A percentile compares a stretch with the other conserved stretches of the same genome.
Evolutionary conservation across 2,329 filamentous ascomycete species (phyloP).

Genomic region (Aspergillus sergii): DNA sequence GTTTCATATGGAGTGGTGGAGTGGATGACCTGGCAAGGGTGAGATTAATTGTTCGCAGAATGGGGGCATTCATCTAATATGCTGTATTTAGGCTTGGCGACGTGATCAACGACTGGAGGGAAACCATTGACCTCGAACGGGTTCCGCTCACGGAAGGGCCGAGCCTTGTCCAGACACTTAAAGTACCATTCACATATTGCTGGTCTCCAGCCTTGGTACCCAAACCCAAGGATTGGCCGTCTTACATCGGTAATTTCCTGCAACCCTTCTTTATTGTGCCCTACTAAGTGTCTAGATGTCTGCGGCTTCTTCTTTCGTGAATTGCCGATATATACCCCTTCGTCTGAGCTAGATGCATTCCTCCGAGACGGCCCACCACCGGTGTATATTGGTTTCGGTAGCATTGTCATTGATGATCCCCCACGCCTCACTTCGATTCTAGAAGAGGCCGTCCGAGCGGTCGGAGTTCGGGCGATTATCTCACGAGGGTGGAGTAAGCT

Average conservation of each 20-base stretch:
- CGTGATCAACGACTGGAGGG: conserved; percentile 49
- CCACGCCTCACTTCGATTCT: conserved; percentile 48
- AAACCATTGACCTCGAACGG: conserved; percentile 44
- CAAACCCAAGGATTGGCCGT: conserved; percentile 45
- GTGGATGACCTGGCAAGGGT: conserved; percentile 55
- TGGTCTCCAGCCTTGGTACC: conserved; percentile 48
- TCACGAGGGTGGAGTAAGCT: conserved; percentile 59
- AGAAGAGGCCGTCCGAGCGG: conserved; percentile 49
- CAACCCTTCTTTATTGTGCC: background rate
- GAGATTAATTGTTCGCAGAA: conserved; percentile 3
- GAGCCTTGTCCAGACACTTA: conserved; percentile 36
- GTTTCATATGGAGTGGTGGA: conserved; percentile 53
- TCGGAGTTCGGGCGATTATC: conserved; percentile 56
- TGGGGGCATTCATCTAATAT: background rate
- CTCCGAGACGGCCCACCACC: conserved; percentile 52
- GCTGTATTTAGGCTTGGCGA: conserved; percentile 41
- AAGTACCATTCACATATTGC: conserved; percentile 49
- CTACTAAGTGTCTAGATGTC: conserved; percentile 29
- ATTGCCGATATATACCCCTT: conserved; percentile 42
- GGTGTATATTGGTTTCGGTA: conserved; percentile 61
- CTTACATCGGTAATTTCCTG: conserved; percentile 34
- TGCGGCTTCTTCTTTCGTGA: conserved; percentile 52
- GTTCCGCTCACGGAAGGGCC: conserved; percentile 42
- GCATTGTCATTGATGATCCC: conserved; percentile 58
- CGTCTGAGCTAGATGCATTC: conserved; percentile 45